Evolutionary conservation across 208 protist species (phyloP).

Genomic region (Angomonas ambiguus): DNA sequence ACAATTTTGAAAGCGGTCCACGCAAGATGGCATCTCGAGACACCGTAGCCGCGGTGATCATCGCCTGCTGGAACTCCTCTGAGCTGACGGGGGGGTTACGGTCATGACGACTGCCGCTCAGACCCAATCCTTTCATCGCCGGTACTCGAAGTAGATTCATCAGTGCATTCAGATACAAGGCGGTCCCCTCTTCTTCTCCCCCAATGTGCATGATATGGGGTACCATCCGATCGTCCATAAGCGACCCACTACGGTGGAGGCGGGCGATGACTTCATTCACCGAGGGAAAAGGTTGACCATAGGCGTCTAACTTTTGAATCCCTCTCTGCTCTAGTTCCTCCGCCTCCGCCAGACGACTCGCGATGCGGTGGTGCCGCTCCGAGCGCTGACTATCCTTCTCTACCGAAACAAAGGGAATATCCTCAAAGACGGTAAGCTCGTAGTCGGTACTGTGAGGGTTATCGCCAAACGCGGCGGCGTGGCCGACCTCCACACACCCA

Average conservation of each 20-base stretch:
- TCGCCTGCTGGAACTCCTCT: conserved; percentile 21
- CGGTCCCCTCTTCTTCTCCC: conserved; percentile 68
- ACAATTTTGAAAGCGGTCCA: background rate
- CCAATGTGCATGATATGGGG: conserved; percentile 67
- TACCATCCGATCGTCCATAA: conserved; percentile 81
- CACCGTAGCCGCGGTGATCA: conserved; percentile 19
- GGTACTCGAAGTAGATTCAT: conserved; percentile 38
- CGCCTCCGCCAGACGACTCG: conserved; percentile 30
- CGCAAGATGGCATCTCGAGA: background rate
- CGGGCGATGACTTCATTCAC: conserved; percentile 23
- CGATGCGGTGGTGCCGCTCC: conserved; percentile 64
- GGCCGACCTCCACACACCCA: conserved; percentile 24
- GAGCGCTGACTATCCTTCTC: conserved; percentile 56
- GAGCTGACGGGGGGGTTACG: background rate
- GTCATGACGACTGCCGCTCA: background rate
- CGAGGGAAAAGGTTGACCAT: conserved; percentile 41
- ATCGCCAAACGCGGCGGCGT: conserved; percentile 68
- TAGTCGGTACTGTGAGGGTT: conserved; percentile 82
- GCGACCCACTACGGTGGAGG: conserved; percentile 38
- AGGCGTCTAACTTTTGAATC: conserved; percentile 10
- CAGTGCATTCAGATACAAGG: conserved; percentile 43
- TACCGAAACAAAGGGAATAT: conserved; percentile 70
- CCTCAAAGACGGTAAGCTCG: conserved; percentile 73
- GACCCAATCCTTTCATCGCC: background rate
- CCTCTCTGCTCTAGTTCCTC: conserved; percentile 15